A percentile compares a stretch with the other conserved stretches of the same genome.
Evolutionary conservation across 495 filamentous ascomycete genomes (phyloP).

Genomic region (Bathelium albidoporum): DNA sequence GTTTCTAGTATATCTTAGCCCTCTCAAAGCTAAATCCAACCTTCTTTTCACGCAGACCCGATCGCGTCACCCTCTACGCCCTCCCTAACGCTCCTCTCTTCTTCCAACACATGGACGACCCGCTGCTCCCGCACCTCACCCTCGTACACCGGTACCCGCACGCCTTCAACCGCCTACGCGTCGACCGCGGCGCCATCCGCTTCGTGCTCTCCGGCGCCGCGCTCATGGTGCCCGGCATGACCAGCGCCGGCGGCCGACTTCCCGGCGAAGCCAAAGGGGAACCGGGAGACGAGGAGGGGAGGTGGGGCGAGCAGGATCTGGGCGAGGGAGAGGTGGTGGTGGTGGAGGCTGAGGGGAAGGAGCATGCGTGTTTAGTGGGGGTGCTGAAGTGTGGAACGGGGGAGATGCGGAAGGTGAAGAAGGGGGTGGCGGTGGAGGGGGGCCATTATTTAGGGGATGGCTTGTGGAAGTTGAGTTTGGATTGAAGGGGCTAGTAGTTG

Average conservation of each 20-base stretch:
- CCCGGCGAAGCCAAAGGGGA: constrained; percentile 45
- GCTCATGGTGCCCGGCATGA: constrained; percentile 91
- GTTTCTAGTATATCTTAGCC: too few species aligned
- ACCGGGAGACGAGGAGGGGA: constrained; percentile 31
- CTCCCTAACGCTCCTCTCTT: constrained; percentile 68
- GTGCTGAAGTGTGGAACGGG: constrained; percentile 76
- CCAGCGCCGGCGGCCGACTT: constrained; percentile 65
- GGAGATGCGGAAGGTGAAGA: constrained; percentile 86
- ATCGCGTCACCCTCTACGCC: constrained; percentile 76
- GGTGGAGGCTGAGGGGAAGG: constrained; percentile 86
- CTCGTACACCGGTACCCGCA: constrained; percentile 46
- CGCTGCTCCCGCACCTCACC: constrained; percentile 58
- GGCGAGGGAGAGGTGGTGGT: constrained; percentile 73
- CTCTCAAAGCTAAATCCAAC: too few species aligned
- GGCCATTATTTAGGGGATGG: constrained; percentile 93
- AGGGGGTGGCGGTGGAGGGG: constrained; percentile 84
- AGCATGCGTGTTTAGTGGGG: constrained; percentile 81
- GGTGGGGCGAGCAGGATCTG: constrained; percentile 42
- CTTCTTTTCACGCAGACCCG: constrained; percentile 56
- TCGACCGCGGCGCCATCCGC: constrained; percentile 91
- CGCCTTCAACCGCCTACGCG: constrained; percentile 55
- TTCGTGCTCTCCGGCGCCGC: constrained; percentile 89
- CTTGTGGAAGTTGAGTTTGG: constrained; percentile 69
- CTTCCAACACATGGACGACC: constrained; percentile 79
- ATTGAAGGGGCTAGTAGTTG: constrained; percentile 34